Conservation (phyloP, 2,329 filamentous ascomycete genomes). For the Didymella arachidicola region DNA sequence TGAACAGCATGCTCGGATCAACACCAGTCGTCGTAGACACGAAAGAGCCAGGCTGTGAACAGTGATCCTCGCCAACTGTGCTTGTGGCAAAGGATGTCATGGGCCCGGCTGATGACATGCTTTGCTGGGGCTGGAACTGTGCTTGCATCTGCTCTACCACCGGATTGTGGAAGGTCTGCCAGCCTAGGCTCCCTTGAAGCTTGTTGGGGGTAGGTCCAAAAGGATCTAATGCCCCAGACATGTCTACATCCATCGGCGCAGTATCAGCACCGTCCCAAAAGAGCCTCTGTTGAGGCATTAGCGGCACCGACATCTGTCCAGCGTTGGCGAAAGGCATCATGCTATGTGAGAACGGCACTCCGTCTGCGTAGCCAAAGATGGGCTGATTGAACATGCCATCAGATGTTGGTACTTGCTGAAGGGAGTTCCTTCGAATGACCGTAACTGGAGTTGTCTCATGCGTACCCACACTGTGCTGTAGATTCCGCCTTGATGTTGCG, state of each 20-base stretch:
- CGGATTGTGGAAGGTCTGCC: conserved; percentile 45
- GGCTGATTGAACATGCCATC: conserved; percentile 48
- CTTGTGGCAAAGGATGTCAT: conserved; percentile 35
- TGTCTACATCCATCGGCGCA: conserved; percentile 47
- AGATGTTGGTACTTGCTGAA: conserved; percentile 33
- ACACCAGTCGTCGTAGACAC: conserved; percentile 52
- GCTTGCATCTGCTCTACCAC: conserved; percentile 42
- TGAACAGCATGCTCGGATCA: conserved; percentile 58
- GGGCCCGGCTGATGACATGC: conserved; percentile 35
- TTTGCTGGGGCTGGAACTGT: conserved; percentile 46
- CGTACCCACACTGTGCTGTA: conserved; percentile 41
- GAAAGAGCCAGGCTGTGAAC: conserved; percentile 43
- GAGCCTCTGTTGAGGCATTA: conserved; percentile 59
- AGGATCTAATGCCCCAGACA: conserved; percentile 42
- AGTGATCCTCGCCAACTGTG: conserved; percentile 28
- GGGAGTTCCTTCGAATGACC: conserved; percentile 53
- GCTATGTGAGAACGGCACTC: conserved; percentile 65
- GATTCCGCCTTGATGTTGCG: conserved; percentile 58
- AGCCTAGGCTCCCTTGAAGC: conserved; percentile 40
- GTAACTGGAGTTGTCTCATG: conserved; percentile 48
- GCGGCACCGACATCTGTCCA: conserved; percentile 64
- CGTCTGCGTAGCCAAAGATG: conserved; percentile 58
- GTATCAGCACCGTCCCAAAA: conserved; percentile 49
- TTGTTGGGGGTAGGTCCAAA: conserved; percentile 49
- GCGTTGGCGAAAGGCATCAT: conserved; percentile 61